Evolutionary conservation across 306 rosid species (phyloP), one percentile per base, ranked within the genome.

Genomic region (Trichosanthes cucumerina): DNA sequence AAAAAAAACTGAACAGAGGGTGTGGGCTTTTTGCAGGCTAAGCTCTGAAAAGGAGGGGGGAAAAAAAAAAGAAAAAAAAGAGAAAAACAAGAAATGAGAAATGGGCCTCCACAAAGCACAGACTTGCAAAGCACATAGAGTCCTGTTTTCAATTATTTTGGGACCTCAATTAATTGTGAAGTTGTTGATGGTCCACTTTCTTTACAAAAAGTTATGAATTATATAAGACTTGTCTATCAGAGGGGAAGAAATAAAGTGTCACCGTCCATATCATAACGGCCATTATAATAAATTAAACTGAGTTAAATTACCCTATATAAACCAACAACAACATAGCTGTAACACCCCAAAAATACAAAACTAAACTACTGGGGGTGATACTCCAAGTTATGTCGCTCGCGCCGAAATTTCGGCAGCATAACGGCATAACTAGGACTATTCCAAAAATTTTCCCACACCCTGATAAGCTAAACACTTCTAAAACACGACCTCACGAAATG

Each of bases 31-130:
- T 63, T 33, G 44, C 71, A 63, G 71, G 71, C 43, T 63, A 39
- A 39, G 50, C 53, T 68, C 75, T 68, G 75, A 68, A 68, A 68
- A 66, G 74, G 19, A 65, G 46, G 43, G 10, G n/a, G 5, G 0
- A 7, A 59, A 9, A 0, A 36, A 8, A n/a, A n/a, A n/a, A n/a
- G n/a, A n/a, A n/a, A n/a, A n/a, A n/a, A n/a, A n/a, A n/a, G n/a
- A n/a, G n/a, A n/a, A n/a, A n/a, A n/a, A n/a, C n/a, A n/a, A 18
- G 23, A 18, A 16, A 18, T 34, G 16, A 19, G 50, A 66, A 6
- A 69, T 69, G 11, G 75, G 75, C 19, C 75, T 69, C 52, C 75
- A 69, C 75, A 38, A n/a, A 63, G 66, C 66, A 59, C 18, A 64
- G 5, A 62, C n/a, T 31, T 31, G n/a, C 7, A 24, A 58, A 59